A percentile compares a stretch with the other conserved stretches of the same genome.
Conservation (phyloP, 306 rosid species). For the Dalbergia oliveri region DNA sequence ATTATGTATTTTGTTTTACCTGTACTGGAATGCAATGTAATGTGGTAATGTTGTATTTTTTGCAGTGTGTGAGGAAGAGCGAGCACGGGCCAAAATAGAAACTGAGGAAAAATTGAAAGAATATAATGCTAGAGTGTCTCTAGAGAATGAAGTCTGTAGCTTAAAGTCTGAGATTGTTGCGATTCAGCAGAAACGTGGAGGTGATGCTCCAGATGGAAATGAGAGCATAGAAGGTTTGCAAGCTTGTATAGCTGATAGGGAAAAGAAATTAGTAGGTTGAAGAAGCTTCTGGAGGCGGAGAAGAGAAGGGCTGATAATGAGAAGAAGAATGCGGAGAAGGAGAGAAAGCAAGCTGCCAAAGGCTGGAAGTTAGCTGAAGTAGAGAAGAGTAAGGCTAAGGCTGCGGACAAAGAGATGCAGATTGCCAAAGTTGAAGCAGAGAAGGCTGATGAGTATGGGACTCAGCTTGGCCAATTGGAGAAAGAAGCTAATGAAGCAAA, state of each 20-base stretch:
- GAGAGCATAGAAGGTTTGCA: slow-evolving; percentile 51
- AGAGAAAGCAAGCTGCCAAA: slow-evolving; percentile 63
- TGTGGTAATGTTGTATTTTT: slow-evolving; percentile 15
- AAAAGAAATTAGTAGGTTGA: slow-evolving; percentile 61
- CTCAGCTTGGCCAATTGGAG: slow-evolving; percentile 57
- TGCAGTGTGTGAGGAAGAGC: slow-evolving; percentile 65
- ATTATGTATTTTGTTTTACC: neutral
- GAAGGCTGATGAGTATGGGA: slow-evolving; percentile 59
- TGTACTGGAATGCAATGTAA: neutral
- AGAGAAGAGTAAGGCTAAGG: slow-evolving; percentile 61
- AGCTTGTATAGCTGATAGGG: slow-evolving; percentile 58
- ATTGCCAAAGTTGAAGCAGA: slow-evolving; percentile 56
- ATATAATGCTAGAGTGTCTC: slow-evolving; percentile 56
- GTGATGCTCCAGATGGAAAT: slow-evolving; percentile 43
- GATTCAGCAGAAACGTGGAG: slow-evolving; percentile 46
- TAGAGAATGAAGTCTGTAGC: slow-evolving; percentile 57
- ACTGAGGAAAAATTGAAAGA: slow-evolving; percentile 59
- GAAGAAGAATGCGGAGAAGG: slow-evolving; percentile 63
- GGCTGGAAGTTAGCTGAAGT: slow-evolving; percentile 55
- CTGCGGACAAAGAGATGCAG: slow-evolving; percentile 50
- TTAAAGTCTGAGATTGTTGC: slow-evolving; percentile 61
- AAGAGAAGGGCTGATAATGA: slow-evolving; percentile 64
- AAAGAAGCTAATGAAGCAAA: slow-evolving; percentile 64
- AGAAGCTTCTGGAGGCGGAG: slow-evolving; percentile 64
- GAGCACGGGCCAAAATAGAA: slow-evolving; percentile 49